These are phyloP conservation scores for Acer yangbiense DNA, from an alignment of 345 rosid species.

Conservation along the genomic window DNA sequence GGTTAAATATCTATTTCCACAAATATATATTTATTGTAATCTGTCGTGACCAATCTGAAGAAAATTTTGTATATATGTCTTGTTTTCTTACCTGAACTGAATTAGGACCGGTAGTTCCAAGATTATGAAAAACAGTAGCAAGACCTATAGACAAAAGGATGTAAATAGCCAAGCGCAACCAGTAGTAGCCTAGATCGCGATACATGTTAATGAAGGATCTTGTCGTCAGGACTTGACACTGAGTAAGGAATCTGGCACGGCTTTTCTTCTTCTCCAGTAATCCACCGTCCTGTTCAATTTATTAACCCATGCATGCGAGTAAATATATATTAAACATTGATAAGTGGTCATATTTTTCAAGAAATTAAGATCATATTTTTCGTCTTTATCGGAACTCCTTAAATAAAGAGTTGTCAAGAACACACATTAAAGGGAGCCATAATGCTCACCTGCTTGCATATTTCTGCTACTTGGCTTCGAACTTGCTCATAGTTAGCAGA, in stretches of 20 bases:
- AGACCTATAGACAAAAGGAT: constrained; percentile 41
- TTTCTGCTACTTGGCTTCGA: constrained; percentile 28
- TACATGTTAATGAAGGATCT: constrained; percentile 65
- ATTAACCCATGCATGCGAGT: neutral
- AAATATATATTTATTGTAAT: too few relatives aligned
- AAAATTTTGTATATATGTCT: neutral
- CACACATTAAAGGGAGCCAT: too few relatives aligned
- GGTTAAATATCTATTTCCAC: neutral
- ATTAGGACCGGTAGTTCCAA: constrained; percentile 14
- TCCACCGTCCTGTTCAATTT: constrained; percentile 16
- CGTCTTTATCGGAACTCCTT: too few relatives aligned
- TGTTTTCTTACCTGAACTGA: constrained; percentile 31
- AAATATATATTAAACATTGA: too few relatives aligned
- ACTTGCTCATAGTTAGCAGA: constrained; percentile 35
- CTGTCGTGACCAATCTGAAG: neutral
- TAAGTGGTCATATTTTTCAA: too few relatives aligned
- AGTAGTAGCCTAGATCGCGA: constrained; percentile 62
- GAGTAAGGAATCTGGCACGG: constrained; percentile 41
- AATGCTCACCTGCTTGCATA: constrained; percentile 31
- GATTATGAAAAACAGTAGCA: constrained; percentile 35
- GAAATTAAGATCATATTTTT: too few relatives aligned
- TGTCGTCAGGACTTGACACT: constrained; percentile 43
- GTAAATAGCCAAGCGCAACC: constrained; percentile 55
- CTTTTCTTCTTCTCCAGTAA: constrained; percentile 26
- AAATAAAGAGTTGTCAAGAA: too few relatives aligned